Evolutionary conservation across 2,329 filamentous ascomycete species (phyloP), one percentile per base, ranked within the genome.

Genomic region (Cladorrhinum sp.): DNA sequence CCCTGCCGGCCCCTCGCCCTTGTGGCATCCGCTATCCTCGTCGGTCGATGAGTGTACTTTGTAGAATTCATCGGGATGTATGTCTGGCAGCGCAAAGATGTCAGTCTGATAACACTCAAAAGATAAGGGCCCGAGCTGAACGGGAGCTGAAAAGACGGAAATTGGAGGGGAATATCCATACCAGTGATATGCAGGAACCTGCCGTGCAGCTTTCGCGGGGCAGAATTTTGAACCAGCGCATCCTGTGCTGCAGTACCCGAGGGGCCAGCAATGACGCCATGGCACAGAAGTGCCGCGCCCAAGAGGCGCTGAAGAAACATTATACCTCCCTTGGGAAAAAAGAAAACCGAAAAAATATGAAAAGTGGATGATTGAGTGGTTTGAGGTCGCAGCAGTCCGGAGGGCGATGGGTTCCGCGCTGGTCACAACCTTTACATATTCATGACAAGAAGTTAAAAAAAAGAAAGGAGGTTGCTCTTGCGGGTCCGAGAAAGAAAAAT

Each of bases 61-160:
- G 81, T 97, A 99, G 75, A 91, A 90, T 49, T 86, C 85, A 74
- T 99, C 95, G 52, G 92, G 92, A 71, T 99, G 95, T 68, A 98
- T 84, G 77, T 99, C 95, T 96, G 68, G 58, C 28, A 55, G 58
- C 28, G 55, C 30, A 12, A 28, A 39, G 5, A 26, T 30, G 60
- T 62, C 64, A 55, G 54, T 54, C 20, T 21, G 33, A 46, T 46
- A 49, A 33, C 21, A 28, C n/a, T 24, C 36, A 24, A 65, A 58
- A 64, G 46, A 57, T 50, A 56, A 61, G 50, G 49, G 2, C 53
- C 53, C 53, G 33, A 24, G 30, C 53, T 36, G 30, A 46, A 46
- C 21, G 18, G 33, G 42, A 24, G 39, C 39, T 21, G 39, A 39
- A 39, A 36, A 20, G 26, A 24, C 8, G 23, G 36, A 50, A 33